Evolutionary conservation across 495 filamentous ascomycete genomes (phyloP).

Genomic region (Massariosphaeria phaeospora): DNA sequence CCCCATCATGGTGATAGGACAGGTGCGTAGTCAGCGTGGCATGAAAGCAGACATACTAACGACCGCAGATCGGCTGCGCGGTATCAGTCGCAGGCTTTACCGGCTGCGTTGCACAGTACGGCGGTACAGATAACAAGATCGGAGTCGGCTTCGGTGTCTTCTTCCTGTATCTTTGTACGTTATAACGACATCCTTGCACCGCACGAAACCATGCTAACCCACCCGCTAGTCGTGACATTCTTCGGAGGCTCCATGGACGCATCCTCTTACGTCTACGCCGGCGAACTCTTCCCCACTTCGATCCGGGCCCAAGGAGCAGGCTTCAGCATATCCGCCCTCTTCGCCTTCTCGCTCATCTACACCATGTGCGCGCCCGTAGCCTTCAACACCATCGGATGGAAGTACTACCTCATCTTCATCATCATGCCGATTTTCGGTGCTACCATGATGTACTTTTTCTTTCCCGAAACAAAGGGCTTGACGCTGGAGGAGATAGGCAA

Average conservation of each 20-base stretch:
- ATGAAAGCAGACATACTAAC: not conserved
- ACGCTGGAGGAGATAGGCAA: conserved; percentile 28
- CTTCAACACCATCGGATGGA: conserved; percentile 32
- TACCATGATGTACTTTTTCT: conserved; percentile 14
- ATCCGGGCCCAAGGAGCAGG: conserved; percentile 2
- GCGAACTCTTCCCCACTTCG: conserved; percentile 1
- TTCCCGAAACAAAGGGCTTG: conserved; percentile 32
- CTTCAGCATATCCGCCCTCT: not conserved
- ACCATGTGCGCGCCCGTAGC: conserved; percentile 23
- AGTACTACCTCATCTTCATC: conserved; percentile 36
- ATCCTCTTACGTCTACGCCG: conserved; percentile 1
- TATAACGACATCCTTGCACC: not conserved
- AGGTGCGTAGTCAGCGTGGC: not conserved
- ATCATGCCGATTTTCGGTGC: conserved; percentile 18
- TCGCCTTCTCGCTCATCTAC: conserved; percentile 12
- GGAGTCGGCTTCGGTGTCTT: conserved; percentile 25
- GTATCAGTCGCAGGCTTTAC: conserved; percentile 3
- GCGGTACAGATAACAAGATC: conserved; percentile 17
- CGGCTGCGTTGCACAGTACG: conserved; percentile 20
- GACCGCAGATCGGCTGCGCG: not conserved
- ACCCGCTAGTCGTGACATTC: not conserved
- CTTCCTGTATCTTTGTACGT: conserved; percentile 14
- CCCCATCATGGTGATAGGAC: conserved; percentile 8
- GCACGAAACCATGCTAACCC: not conserved
- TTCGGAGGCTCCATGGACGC: conserved; percentile 1